phyloP scores from a whole-genome alignment of 1,139 yeast species.

The Saccharomyces pastorianus region DNA sequence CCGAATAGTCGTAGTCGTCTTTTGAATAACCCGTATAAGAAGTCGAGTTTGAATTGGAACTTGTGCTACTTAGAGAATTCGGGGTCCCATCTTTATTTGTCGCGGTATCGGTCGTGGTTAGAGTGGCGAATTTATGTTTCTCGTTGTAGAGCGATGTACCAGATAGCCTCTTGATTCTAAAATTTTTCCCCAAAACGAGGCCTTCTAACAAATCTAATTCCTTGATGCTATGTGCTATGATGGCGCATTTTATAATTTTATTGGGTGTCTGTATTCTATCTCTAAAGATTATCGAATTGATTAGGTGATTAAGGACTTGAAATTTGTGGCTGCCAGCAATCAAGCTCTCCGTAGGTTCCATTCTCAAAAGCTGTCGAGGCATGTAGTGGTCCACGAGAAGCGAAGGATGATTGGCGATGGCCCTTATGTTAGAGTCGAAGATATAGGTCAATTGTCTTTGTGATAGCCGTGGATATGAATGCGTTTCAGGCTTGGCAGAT shows the following conservation, averaged over 20 bases:
- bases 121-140: conserved; percentile 10
- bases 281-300: conserved; percentile 32
- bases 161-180: conserved; percentile 52
- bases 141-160: conserved; percentile 50
- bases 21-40: conserved; percentile 34
- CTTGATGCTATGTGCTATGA: conserved; percentile 53
- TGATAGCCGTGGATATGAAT: conserved; percentile 20
- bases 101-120: conserved; percentile 2
- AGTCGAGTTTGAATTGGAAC: conserved; percentile 20
- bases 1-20: conserved; percentile 35
- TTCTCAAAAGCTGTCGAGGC: conserved; percentile 55
- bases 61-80: conserved; percentile 9
- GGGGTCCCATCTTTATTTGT: conserved; percentile 8
- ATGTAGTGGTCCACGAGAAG: conserved; percentile 66
- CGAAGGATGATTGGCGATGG: conserved; percentile 56
- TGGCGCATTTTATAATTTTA: conserved; percentile 32
- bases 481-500: neutral
- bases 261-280: conserved; percentile 12
- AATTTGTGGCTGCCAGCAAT: conserved; percentile 53
- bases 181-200: conserved; percentile 50
- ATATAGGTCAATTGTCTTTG: conserved; percentile 34
- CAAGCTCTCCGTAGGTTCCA: conserved; percentile 54
- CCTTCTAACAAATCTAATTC: conserved; percentile 69
- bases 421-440: conserved; percentile 43
- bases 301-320: conserved; percentile 43